Evolutionary conservation across 208 protist species (phyloP), one percentile per base, ranked within the genome.

Genomic region (Leishmania gerbilli): DNA sequence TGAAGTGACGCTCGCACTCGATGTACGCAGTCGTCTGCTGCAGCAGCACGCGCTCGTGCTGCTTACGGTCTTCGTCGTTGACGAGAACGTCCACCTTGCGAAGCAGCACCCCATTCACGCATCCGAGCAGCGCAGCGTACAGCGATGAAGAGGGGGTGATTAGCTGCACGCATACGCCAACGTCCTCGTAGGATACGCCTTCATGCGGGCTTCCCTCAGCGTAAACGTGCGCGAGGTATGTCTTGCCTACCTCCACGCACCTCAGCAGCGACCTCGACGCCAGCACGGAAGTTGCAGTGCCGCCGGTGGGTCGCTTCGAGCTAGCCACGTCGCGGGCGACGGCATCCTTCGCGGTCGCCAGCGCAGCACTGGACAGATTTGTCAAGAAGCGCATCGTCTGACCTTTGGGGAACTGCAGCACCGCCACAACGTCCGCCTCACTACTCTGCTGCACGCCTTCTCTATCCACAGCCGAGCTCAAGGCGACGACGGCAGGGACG

Each of bases 1-100:
- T 84, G 64, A 95, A 90, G 53, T 93, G 90, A 6, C 87, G 88
- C 68, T 84, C 84, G n/a, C 87, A 90, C 83, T 91, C 88, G 56
- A 87, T 75, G 53, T 90, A 85, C 2, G 88, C 91, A 6, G 67
- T 51, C 0, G 82, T 79, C 49, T 92, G 82, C 71, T 77, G 76
- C 45, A 69, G 71, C 55, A 71, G 64, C 47, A 84, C 72, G 27
- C 65, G 77, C 64, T 81, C 68, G 65, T 89, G 65, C 47, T 91
- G 89, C 40, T 47, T 40, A 15, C 71, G 60, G 76, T 92, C 93
- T 5, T 77, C 74, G 0, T 62, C 76, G 42, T 76, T 74, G 13
- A 51, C 45, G 21, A 79, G 24, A 7, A 88, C 21, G n/a, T 91
- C 85, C 45, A 92, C 79, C n/a, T 77, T 67, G 0, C 90, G 90